phyloP scores from a whole-genome alignment of 2,329 filamentous ascomycete genomes.

The Ophiostoma australiae region DNA sequence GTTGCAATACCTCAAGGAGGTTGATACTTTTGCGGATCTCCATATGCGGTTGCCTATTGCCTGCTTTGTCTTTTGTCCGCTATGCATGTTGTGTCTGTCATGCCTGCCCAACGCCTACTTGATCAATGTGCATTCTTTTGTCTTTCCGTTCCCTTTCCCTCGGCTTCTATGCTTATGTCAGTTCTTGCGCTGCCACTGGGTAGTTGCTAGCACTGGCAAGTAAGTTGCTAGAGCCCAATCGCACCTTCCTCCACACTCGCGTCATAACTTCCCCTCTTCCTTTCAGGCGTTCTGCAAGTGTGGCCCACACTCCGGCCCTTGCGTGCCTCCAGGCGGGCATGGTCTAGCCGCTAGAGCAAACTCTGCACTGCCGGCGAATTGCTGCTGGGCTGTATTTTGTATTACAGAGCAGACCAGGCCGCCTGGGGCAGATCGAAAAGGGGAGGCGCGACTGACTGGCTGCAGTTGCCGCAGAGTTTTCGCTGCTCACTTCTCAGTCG shows the following conservation, averaged over 20 bases:
- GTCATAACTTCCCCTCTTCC: slow-evolving; percentile 9
- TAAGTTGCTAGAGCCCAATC: not conserved
- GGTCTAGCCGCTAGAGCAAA: slow-evolving; percentile 8
- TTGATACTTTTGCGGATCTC: not conserved
- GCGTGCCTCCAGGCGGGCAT: not conserved
- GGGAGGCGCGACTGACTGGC: slow-evolving; percentile 14
- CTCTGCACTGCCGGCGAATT: slow-evolving; percentile 12
- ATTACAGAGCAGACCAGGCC: not conserved
- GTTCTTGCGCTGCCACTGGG: not conserved
- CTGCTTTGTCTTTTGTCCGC: no score
- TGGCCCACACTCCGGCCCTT: not conserved
- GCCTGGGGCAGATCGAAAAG: not conserved
- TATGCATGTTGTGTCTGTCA: no score
- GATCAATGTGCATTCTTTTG: not conserved
- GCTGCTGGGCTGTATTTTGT: not conserved
- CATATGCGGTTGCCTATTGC: not conserved
- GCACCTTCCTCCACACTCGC: slow-evolving; percentile 7
- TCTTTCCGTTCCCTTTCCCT: not conserved
- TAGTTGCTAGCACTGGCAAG: no score
- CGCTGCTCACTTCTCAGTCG: no score
- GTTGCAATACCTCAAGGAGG: not conserved
- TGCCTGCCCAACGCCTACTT: no score
- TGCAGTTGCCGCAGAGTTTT: slow-evolving; percentile 5
- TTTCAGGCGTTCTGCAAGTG: not conserved
- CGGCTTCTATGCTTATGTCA: not conserved